A percentile compares a stretch with the other conserved stretches of the same genome.
phyloP scores from a whole-genome alignment of 805 yeast genomes.

The Ogataea allantospora region DNA sequence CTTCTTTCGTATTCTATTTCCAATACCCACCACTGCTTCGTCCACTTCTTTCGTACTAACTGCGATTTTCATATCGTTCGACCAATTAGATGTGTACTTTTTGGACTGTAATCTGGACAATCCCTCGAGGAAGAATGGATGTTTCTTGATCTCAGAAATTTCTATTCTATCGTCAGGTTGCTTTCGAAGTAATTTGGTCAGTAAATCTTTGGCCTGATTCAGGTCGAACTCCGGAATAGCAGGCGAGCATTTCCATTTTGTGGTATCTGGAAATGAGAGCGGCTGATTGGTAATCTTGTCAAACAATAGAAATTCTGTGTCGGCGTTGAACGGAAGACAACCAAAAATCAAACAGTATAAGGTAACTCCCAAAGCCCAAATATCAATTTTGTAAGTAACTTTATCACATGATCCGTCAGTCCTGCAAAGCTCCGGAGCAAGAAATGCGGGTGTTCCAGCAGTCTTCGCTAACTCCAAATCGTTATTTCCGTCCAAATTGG shows the following conservation, averaged over 20 bases:
- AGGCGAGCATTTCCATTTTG: conserved; percentile 28
- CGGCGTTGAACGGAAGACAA: conserved; percentile 82
- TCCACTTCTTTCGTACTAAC: conserved; percentile 68
- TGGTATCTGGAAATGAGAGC: conserved; percentile 53
- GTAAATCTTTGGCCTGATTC: conserved; percentile 53
- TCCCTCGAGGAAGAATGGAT: conserved; percentile 55
- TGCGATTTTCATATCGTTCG: conserved; percentile 43
- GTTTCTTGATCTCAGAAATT: conserved; percentile 68
- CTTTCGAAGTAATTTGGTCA: conserved; percentile 62
- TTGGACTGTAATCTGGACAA: conserved; percentile 27
- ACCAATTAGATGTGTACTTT: conserved; percentile 31
- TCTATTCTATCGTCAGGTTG: conserved; percentile 67
- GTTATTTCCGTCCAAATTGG: conserved; percentile 43
- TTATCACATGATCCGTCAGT: conserved; percentile 50
- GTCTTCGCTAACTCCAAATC: conserved; percentile 91
- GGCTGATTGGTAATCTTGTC: conserved; percentile 69
- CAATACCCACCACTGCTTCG: conserved; percentile 81
- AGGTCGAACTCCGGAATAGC: conserved; percentile 25
- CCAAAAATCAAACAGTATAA: conserved; percentile 87
- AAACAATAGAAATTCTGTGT: conserved; percentile 80
- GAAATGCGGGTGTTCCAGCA: conserved; percentile 96
- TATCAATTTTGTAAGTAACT: conserved; percentile 81
- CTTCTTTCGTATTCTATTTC: conserved; percentile 56
- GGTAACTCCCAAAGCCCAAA: conserved; percentile 98
- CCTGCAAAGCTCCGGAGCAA: conserved; percentile 88